Evolutionary conservation across 140 eudicot genomes (phyloP).

Genomic region (Senecio squalidus): DNA sequence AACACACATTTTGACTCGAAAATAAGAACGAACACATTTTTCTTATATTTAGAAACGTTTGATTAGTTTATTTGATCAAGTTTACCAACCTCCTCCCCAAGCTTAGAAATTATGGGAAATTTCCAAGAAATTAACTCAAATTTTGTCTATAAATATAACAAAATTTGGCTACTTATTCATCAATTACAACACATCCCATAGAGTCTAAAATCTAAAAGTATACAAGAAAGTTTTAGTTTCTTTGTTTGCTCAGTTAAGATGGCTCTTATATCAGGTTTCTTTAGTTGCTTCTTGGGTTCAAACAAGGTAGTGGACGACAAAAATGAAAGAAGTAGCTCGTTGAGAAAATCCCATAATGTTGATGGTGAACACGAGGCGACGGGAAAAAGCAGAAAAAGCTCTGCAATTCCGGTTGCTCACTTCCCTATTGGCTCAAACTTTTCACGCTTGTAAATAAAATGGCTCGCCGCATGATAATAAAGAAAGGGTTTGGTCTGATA

Average conservation of each 20-base stretch:
- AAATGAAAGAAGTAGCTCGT: neutral
- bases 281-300: slow-evolving; percentile 16
- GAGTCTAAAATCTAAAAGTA: neutral
- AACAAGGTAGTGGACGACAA: slow-evolving; percentile 7
- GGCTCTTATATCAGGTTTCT: neutral
- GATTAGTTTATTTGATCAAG: too few species aligned
- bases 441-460: neutral
- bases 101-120: too few species aligned
- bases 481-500: too few species aligned
- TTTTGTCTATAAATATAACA: too few species aligned
- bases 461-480: too few species aligned
- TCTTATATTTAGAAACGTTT: too few species aligned
- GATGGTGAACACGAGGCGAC: neutral
- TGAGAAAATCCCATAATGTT: neutral
- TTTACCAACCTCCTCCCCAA: too few species aligned
- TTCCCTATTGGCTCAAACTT: slow-evolving; percentile 9
- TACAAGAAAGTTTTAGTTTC: neutral
- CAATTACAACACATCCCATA: too few species aligned
- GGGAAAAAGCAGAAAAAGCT: neutral
- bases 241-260: neutral
- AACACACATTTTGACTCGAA: too few species aligned
- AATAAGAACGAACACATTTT: too few species aligned
- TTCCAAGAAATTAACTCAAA: too few species aligned
- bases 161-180: too few species aligned
- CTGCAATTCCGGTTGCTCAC: slow-evolving; percentile 13